Conservation (phyloP, 768 basidiomycete species). For the Leccinum imitatum region DNA sequence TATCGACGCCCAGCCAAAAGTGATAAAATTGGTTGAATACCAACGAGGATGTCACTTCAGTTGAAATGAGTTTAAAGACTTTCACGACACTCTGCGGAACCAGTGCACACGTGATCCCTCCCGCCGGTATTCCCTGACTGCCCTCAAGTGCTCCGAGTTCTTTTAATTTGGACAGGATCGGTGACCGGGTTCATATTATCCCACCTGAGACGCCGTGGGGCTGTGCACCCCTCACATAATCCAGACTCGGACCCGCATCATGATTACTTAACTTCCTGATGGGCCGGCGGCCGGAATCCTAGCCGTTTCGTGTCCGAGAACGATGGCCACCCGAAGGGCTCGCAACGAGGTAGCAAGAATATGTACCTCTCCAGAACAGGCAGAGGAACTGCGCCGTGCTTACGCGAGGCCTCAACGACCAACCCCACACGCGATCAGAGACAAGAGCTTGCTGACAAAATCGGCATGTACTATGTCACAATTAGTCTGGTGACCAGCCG, state of each 20-base stretch:
- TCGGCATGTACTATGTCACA: constrained; percentile 58
- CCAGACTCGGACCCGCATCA: constrained; percentile 48
- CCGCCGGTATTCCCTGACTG: neutral
- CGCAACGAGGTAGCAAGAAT: constrained; percentile 43
- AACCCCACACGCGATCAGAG: constrained; percentile 67
- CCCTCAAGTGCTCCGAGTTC: constrained; percentile 30
- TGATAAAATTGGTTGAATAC: no score
- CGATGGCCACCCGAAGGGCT: constrained; percentile 35
- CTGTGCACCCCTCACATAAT: constrained; percentile 30
- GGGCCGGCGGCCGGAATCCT: constrained; percentile 28
- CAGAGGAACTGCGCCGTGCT: constrained; percentile 65
- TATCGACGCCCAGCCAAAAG: no score
- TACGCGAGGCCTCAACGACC: constrained; percentile 56
- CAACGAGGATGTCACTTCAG: no score
- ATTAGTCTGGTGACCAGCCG: no score
- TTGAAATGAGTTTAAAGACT: no score
- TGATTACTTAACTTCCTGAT: constrained; percentile 37
- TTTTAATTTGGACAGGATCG: constrained; percentile 27
- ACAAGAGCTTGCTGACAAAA: constrained; percentile 60
- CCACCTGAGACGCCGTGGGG: constrained; percentile 26
- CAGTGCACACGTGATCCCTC: no score
- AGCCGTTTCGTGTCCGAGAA: constrained; percentile 54
- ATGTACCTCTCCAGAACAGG: constrained; percentile 62
- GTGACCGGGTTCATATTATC: constrained; percentile 23
- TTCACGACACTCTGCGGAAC: no score